Evolutionary conservation across 2,329 filamentous ascomycete species (phyloP).

Genomic region (Ambrosiella cleistominuta): DNA sequence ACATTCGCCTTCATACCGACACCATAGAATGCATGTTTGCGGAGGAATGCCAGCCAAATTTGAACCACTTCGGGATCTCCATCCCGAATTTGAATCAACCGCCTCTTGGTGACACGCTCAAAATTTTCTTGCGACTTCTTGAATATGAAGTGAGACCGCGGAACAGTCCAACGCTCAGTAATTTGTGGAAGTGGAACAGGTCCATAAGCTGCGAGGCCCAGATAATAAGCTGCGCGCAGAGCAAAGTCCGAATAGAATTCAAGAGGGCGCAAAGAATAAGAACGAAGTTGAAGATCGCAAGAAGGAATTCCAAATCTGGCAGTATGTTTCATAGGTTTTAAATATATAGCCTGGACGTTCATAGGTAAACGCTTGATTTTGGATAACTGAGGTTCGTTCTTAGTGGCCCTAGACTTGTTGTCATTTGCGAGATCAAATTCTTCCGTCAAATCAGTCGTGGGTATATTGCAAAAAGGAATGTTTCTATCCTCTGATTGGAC

Average conservation of each 20-base stretch:
- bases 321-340: constrained; percentile 63
- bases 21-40: constrained; percentile 87
- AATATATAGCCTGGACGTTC: constrained; percentile 62
- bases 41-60: constrained; percentile 79
- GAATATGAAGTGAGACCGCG: constrained; percentile 73
- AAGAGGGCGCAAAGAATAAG: constrained; percentile 75
- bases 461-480: background rate
- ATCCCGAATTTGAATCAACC: constrained; percentile 83
- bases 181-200: constrained; percentile 74
- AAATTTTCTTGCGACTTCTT: constrained; percentile 99
- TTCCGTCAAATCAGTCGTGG: background rate
- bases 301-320: constrained; percentile 62
- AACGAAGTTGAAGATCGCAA: constrained; percentile 83
- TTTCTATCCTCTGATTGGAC: background rate
- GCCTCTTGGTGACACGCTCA: constrained; percentile 69
- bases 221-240: constrained; percentile 83
- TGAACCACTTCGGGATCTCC: constrained; percentile 78
- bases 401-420: background rate
- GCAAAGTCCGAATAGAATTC: constrained; percentile 94
- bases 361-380: constrained; percentile 11
- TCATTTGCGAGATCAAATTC: constrained; percentile 5
- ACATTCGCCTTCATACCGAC: constrained; percentile 98
- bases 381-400: constrained; percentile 5
- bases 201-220: constrained; percentile 69
- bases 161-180: constrained; percentile 87